These are phyloP conservation scores for Petunia hybrid DNA, from an alignment of 305 asterid genomes.

Conservation along the genomic window DNA sequence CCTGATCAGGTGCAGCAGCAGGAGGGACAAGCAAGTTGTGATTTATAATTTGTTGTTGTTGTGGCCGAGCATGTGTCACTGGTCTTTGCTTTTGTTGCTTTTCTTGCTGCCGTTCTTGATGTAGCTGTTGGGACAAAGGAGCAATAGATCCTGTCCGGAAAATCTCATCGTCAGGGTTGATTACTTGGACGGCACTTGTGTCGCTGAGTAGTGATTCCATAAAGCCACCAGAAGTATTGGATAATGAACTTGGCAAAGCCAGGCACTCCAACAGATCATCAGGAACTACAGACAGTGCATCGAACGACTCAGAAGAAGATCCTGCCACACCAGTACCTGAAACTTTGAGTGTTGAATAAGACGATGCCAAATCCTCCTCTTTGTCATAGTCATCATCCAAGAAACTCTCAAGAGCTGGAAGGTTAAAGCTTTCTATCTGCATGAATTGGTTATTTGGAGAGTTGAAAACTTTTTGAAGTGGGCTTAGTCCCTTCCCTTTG, in stretches of 20 bases:
- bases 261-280: conserved; percentile 68
- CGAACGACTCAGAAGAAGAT: conserved; percentile 47
- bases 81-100: conserved; percentile 43
- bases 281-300: conserved; percentile 47
- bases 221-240: conserved; percentile 35
- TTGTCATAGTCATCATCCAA: conserved; percentile 52
- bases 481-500: conserved; percentile 74
- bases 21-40: conserved; percentile 60
- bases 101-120: conserved; percentile 66
- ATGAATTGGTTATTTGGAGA: conserved; percentile 68
- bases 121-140: conserved; percentile 66
- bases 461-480: conserved; percentile 68
- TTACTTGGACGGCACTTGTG: not conserved
- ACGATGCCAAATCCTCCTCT: conserved; percentile 47
- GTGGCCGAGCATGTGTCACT: conserved; percentile 31
- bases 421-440: conserved; percentile 64
- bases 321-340: conserved; percentile 39
- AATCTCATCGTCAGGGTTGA: conserved; percentile 37
- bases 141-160: conserved; percentile 39
- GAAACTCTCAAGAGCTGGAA: conserved; percentile 69
- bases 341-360: conserved; percentile 46
- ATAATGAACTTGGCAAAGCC: conserved; percentile 49
- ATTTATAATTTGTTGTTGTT: conserved; percentile 49
- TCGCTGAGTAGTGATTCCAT: conserved; percentile 35
- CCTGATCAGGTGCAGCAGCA: conserved; percentile 67